Base-by-base conservation (phyloP, 1,284 basidiomycete genomes). In the Leucoagaricus sp. region DNA sequence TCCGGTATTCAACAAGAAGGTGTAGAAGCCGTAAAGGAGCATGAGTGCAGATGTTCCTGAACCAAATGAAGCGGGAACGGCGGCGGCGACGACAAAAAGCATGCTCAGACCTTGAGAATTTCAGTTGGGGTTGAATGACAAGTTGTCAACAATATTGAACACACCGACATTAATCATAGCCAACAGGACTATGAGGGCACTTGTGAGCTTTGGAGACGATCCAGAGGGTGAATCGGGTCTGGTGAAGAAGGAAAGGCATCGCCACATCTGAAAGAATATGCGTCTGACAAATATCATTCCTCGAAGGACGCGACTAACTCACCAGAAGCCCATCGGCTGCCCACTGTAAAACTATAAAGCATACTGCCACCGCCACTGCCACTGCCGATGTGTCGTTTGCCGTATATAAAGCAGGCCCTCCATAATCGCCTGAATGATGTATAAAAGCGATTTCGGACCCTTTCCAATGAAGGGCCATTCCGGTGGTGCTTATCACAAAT, bases 1-100 rank as follows among this genome's bases (percentile, higher is more conserved):
- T 19, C 65, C 46, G n/a, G 66, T 57, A 40, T 69, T 70, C 53
- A 69, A 53, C 1, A 60, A 50, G 17, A 64, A 58, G 6, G 68
- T 51, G n/a, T 29, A 51, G 17, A 42, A 17, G 5, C 38, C 49
- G 12, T 51, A 51, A n/a, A n/a, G n/a, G n/a, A n/a, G n/a, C n/a
- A n/a, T n/a, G n/a, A n/a, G n/a, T n/a, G n/a, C n/a, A n/a, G n/a
- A n/a, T n/a, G n/a, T n/a, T n/a, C n/a, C n/a, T n/a, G n/a, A 2
- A 38, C 38, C 23, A 51, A 17, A 26, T 4, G 36, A 40, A 6
- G 13, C 28, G 1, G 36, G 34, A 2, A 17, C 25, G 12, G 25
- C 10, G 4, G 21, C 36, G 13, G 36, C 40, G 10, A 41, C 36
- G 6, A 51, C n/a, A 28, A 51, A 51, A 7, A 51, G 8, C 6